Evolutionary conservation across 768 basidiomycete species (phyloP), one percentile per base, ranked within the genome.

Genomic region (Tylopilus balloui): DNA sequence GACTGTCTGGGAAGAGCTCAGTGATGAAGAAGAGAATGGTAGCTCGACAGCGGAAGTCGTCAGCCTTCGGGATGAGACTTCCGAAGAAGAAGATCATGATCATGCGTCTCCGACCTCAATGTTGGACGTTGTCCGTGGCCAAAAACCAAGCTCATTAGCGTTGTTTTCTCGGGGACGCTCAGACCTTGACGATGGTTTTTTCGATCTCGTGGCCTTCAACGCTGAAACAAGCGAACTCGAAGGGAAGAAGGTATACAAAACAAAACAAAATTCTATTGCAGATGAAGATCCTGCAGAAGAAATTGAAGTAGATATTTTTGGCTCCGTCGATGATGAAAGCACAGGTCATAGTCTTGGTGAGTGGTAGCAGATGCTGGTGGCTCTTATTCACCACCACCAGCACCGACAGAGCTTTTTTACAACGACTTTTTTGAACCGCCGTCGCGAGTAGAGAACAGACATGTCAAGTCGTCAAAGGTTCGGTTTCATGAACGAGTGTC

Each of bases 121-220:
- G 53, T 55, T 69, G 15, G 68, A 63, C 45, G 53, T 57, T 40
- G 45, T 55, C 53, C 54, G 50, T 40, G 6, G 46, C 48, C 63
- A 56, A 62, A 61, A 45, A 59, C 59, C 66, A 35, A 45, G 24
- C 36, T 20, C 47, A 42, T 20, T 42, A 11, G 48, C 61, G 63
- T 49, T 53, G 48, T 37, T 59, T 54, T 39, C 55, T 52, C 17
- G 56, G 8, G 61, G 61, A 4, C 71, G 75, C 48, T 68, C 76
- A 6, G 76, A 77, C 36, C 78, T 97, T 24, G 86, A 97, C 66
- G 95, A 98, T 63, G 81, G 76, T 13, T 98, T 98, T 72, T 98
- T 98, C 69, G 78, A 86, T 53, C 77, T 99, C 40, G 80, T 81
- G 24, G 75, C 81, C 17, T 99, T 99, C 74, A 96, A 98, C 59